Percentiles rank a stretch among this genome's conserved stretches.
Evolutionary conservation across 352 stramenopile species (phyloP).

Genomic region (Globisporangium emineosum): DNA sequence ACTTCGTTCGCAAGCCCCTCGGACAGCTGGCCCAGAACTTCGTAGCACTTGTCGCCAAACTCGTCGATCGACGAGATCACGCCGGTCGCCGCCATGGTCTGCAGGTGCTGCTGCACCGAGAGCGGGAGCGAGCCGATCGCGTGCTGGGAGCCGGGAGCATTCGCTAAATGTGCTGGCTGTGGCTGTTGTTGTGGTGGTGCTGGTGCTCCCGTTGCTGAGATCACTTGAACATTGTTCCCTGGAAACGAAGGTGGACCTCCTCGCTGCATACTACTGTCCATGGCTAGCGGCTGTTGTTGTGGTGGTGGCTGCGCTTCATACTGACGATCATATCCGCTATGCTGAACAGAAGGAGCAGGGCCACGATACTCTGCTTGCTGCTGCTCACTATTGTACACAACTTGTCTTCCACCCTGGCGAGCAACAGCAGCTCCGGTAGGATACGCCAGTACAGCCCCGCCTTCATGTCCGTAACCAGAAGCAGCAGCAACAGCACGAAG

Average conservation of each 20-base stretch:
- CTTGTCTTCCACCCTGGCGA: background rate
- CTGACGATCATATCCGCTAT: conserved; percentile 26
- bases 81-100: conserved; percentile 50
- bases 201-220: conserved; percentile 11
- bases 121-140: conserved; percentile 38
- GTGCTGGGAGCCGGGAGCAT: conserved; percentile 15
- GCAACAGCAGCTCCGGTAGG: background rate
- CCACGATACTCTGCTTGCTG: conserved; percentile 23
- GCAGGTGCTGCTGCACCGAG: conserved; percentile 67
- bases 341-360: conserved; percentile 10
- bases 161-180: conserved; percentile 8
- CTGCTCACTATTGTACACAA: conserved; percentile 7
- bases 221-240: conserved; percentile 11
- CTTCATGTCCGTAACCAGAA: conserved; percentile 1
- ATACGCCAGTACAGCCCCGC: conserved; percentile 8
- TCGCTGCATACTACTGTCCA: conserved; percentile 9
- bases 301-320: conserved; percentile 28
- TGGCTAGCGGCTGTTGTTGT: conserved; percentile 23
- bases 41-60: conserved; percentile 78
- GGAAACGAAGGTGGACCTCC: background rate
- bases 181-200: conserved; percentile 14
- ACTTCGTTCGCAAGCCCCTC: conserved; percentile 76
- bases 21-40: conserved; percentile 71
- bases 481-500: background rate
- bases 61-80: conserved; percentile 67